Base-by-base conservation (phyloP, 768 basidiomycete species). In the Dendrothele bispora region DNA sequence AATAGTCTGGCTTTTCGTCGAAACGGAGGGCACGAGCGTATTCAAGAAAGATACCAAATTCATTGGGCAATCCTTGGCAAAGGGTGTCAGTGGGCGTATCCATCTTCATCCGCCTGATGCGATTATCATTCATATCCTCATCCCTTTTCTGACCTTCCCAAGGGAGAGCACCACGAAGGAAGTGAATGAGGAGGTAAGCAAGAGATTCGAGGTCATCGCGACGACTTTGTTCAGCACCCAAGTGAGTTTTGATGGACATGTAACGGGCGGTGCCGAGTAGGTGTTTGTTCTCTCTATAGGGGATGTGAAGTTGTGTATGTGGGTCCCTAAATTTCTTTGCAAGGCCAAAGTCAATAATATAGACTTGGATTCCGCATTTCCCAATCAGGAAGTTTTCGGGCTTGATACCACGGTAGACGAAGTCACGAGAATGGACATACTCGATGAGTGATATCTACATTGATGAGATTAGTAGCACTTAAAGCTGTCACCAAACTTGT, bases 71-170 rank as follows among this genome's bases (percentile, higher is more conserved):
- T n/a, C n/a, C n/a, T n/a, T n/a, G n/a, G n/a, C n/a, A n/a, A n/a
- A n/a, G n/a, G n/a, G n/a, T n/a, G n/a, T n/a, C n/a, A n/a, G n/a
- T n/a, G n/a, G n/a, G n/a, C n/a, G n/a, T n/a, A n/a, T n/a, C n/a
- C n/a, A n/a, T n/a, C n/a, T n/a, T n/a, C n/a, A n/a, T n/a, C n/a
- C n/a, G n/a, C 95, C 98, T 99, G 75, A 99, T 99, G 52, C 95
- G 87, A 71, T 98, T 95, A 70, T 98, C 98, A 77, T 99, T 99
- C 79, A 98, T 95, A 82, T 99, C 98, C 91, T 99, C 98, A 32
- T 95, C 95, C 49, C 97, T 97, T 76, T 99, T 99, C 65, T 98
- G 83, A 50, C 95, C 95, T 70, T n/a, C n/a, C n/a, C n/a, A n/a
- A n/a, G n/a, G n/a, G n/a, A n/a, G n/a, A n/a, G n/a, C n/a, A n/a